These are phyloP conservation scores for Trichoderma polysporum DNA, from an alignment of 2,329 filamentous ascomycete species.

Conservation along the genomic window DNA sequence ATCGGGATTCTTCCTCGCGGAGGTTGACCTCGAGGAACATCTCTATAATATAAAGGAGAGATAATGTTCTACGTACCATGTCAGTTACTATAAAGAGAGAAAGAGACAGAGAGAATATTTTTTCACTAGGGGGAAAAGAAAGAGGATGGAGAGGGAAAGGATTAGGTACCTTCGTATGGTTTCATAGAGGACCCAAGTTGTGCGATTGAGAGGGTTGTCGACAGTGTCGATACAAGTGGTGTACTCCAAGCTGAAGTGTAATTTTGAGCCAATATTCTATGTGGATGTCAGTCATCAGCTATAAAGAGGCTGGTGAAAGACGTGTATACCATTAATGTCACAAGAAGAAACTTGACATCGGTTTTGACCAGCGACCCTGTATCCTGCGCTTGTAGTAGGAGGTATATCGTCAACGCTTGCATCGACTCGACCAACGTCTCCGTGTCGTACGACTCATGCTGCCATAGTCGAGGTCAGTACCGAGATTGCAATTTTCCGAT, in stretches of 20 bases:
- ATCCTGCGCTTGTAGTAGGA: constrained; percentile 21
- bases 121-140: not conserved
- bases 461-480: not conserved
- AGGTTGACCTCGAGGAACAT: constrained; percentile 23
- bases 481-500: not conserved
- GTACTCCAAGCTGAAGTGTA: not conserved
- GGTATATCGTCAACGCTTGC: constrained; percentile 20
- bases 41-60: constrained; percentile 22
- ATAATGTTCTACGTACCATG: constrained; percentile 13
- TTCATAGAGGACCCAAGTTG: constrained; percentile 22
- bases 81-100: not conserved
- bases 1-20: not conserved
- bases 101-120: not conserved
- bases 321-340: constrained; percentile 18
- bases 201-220: not conserved
- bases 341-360: constrained; percentile 16
- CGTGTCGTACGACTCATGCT: not conserved
- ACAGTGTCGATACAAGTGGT: not conserved
- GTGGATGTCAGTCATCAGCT: not conserved
- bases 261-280: not conserved
- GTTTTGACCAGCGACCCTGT: constrained; percentile 15
- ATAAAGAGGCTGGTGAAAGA: not conserved
- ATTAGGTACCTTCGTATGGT: constrained; percentile 23
- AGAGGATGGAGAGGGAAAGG: not conserved
- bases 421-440: constrained; percentile 19